Conservation (phyloP, 257 asterid species). For the Fraxinus quadrangulata region DNA sequence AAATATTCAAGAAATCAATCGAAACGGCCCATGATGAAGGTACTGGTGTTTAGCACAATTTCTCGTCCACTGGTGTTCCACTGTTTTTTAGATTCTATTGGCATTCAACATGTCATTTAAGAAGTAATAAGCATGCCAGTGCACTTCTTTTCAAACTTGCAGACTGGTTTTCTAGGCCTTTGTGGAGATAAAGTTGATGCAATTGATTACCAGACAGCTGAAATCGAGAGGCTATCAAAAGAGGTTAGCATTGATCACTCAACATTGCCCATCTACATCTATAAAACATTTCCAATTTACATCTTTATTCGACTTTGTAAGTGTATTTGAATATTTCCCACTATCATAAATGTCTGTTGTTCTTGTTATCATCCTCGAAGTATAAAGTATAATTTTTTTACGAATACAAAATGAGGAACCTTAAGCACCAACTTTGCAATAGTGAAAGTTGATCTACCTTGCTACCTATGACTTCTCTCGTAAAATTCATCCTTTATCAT, state of each 20-base stretch:
- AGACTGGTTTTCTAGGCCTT: constrained; percentile 90
- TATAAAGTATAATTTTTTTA: constrained; percentile 2
- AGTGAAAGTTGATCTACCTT: constrained; percentile 1
- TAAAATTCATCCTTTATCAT: too few relatives aligned
- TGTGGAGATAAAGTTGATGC: constrained; percentile 81
- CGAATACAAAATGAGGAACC: neutral
- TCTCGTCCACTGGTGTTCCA: neutral
- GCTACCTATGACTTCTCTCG: too few relatives aligned
- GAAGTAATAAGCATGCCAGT: constrained; percentile 7
- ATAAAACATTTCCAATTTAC: neutral
- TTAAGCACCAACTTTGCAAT: constrained; percentile 4
- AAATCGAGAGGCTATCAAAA: constrained; percentile 65
- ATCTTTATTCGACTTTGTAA: neutral
- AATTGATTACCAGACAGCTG: constrained; percentile 70
- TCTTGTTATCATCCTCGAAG: constrained; percentile 5
- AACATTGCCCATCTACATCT: constrained; percentile 15
- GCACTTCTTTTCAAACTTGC: constrained; percentile 37
- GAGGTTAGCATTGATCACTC: constrained; percentile 57
- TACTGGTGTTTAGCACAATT: constrained; percentile 24
- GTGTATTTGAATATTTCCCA: neutral
- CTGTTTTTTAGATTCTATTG: constrained; percentile 16
- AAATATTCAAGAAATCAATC: constrained; percentile 67
- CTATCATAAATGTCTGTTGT: constrained; percentile 2
- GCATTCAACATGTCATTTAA: constrained; percentile 18
- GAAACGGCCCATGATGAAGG: constrained; percentile 68